A percentile compares a stretch with the other conserved stretches of the same genome.
These are phyloP conservation scores for Tetraselmis striata DNA, from an alignment of 139 green algal species.

Conservation along the genomic window DNA sequence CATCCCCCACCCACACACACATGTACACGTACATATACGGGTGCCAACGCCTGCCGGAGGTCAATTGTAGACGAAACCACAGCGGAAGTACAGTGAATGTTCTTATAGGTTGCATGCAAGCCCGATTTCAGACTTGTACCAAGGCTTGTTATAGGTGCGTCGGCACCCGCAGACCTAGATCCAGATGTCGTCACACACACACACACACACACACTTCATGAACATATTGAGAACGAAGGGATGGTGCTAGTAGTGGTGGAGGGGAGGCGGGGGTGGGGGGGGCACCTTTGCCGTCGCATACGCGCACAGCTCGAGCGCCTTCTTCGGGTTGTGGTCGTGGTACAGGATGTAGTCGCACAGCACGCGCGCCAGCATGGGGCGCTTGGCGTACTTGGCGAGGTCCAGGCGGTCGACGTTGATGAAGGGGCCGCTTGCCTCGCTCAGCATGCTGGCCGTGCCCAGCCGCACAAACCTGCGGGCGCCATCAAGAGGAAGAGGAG, in stretches of 20 bases:
- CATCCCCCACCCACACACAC: background rate
- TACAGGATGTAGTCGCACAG: conserved; percentile 81
- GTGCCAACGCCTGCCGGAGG: too few relatives aligned
- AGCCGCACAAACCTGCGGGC: conserved; percentile 64
- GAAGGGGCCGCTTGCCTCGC: conserved; percentile 59
- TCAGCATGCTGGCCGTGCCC: conserved; percentile 60
- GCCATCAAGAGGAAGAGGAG: background rate
- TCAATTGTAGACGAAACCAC: too few relatives aligned
- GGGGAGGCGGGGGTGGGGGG: too few relatives aligned
- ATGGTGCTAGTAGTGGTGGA: too few relatives aligned
- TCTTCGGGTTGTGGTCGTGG: conserved; percentile 71
- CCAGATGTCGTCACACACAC: too few relatives aligned
- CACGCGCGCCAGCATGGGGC: conserved; percentile 46
- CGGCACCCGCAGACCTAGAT: too few relatives aligned
- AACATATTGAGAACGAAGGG: background rate
- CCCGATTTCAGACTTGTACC: too few relatives aligned
- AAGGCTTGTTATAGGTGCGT: too few relatives aligned
- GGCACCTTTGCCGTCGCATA: background rate
- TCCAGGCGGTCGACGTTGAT: conserved; percentile 66
- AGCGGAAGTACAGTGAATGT: too few relatives aligned
- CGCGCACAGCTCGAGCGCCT: conserved; percentile 55
- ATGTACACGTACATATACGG: background rate
- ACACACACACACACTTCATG: too few relatives aligned
- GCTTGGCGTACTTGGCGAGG: conserved; percentile 61
- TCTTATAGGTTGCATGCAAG: too few relatives aligned